Conservation (phyloP, 495 filamentous ascomycete genomes). For the Paragyromitra xinjiangensis region DNA sequence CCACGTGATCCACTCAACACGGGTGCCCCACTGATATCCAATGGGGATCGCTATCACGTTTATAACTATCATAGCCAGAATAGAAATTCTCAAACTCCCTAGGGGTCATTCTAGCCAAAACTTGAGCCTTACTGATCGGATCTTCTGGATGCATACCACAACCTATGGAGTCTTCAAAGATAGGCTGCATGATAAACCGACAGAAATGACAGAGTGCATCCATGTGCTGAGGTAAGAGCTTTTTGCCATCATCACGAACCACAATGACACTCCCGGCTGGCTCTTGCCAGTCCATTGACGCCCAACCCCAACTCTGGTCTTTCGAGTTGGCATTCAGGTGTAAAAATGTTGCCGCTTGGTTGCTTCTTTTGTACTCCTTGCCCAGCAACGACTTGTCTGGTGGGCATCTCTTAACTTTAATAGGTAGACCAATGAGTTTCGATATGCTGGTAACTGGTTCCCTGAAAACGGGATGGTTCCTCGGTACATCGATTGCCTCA, state of each 20-base stretch:
- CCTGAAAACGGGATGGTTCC: constrained; percentile 15
- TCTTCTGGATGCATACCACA: constrained; percentile 30
- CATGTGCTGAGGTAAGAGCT: constrained; percentile 27
- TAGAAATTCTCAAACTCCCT: constrained; percentile 34
- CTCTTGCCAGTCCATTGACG: constrained; percentile 34
- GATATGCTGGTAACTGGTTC: constrained; percentile 28
- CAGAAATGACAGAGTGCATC: constrained; percentile 42
- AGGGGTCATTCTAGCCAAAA: constrained; percentile 22
- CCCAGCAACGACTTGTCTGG: background rate
- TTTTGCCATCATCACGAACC: constrained; percentile 30
- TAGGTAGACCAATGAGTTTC: constrained; percentile 25
- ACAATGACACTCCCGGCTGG: constrained; percentile 42
- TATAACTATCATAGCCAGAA: constrained; percentile 16
- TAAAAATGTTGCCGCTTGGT: constrained; percentile 41
- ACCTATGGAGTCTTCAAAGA: constrained; percentile 34
- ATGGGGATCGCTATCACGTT: constrained; percentile 16
- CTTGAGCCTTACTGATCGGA: constrained; percentile 28
- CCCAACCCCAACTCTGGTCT: constrained; percentile 40
- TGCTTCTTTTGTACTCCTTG: constrained; percentile 9
- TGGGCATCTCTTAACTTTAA: constrained; percentile 15
- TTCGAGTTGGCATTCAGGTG: constrained; percentile 24
- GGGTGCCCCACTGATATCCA: background rate
- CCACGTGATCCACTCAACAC: too few relatives aligned
- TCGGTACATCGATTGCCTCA: constrained; percentile 54
- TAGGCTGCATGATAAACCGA: constrained; percentile 24